Conservation (phyloP, 768 basidiomycete genomes). For the Lactifluus rugatus region DNA sequence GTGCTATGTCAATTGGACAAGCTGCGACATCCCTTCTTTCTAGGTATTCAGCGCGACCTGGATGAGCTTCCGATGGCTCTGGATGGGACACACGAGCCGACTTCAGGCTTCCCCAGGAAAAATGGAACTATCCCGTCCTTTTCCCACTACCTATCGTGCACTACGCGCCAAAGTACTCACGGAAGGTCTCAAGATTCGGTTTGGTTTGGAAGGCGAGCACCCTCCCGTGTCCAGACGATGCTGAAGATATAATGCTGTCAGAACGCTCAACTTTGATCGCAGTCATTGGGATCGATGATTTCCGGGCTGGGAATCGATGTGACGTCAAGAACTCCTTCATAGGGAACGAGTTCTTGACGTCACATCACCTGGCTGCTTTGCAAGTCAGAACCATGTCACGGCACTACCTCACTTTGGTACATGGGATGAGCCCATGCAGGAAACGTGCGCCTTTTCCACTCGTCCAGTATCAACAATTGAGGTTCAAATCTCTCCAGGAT, state of each 20-base stretch:
- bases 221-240: not conserved
- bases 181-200: not conserved
- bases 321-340: no score
- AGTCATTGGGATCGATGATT: not conserved
- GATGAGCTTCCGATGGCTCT: no score
- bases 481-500: conserved; percentile 39
- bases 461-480: not conserved
- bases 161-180: not conserved
- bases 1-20: no score
- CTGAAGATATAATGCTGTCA: not conserved
- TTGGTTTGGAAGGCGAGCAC: not conserved
- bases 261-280: not conserved
- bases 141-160: not conserved
- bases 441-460: conserved; percentile 49
- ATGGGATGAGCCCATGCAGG: conserved; percentile 81
- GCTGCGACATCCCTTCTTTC: no score
- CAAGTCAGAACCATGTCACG: not conserved
- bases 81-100: no score
- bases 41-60: no score
- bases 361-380: not conserved
- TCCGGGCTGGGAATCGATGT: no score
- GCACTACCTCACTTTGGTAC: conserved; percentile 42
- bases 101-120: no score
- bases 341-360: not conserved
- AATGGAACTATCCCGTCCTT: no score